A percentile compares a stretch with the other conserved stretches of the same genome.
Evolutionary conservation across 2,329 filamentous ascomycete species (phyloP).

Genomic region (Chalaropsis thielavioides): DNA sequence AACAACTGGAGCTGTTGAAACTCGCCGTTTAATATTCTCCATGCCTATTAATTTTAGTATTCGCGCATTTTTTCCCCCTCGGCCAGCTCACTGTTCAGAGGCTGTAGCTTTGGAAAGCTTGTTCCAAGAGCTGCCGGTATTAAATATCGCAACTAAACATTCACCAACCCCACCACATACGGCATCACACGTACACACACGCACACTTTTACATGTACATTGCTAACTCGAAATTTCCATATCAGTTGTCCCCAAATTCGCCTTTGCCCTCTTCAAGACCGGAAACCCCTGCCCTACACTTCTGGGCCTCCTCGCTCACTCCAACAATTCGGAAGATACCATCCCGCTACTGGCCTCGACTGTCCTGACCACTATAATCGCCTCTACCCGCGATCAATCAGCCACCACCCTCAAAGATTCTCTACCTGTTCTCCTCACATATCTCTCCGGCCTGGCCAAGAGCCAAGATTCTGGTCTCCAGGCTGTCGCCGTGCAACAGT

Average conservation of each 20-base stretch:
- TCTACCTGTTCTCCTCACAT: conserved; percentile 69
- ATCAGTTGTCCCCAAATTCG: conserved; percentile 64
- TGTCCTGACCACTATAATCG: conserved; percentile 68
- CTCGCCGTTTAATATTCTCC: background rate
- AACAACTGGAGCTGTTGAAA: conserved; percentile 6
- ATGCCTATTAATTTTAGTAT: background rate
- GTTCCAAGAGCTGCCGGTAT: background rate
- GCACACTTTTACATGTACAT: background rate
- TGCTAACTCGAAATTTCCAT: background rate
- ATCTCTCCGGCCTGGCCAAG: conserved; percentile 71
- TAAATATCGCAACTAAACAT: conserved; percentile 6
- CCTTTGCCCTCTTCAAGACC: conserved; percentile 60
- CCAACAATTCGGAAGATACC: conserved; percentile 58
- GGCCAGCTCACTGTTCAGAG: background rate
- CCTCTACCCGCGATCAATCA: conserved; percentile 47
- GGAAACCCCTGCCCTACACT: conserved; percentile 70
- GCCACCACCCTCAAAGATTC: conserved; percentile 57
- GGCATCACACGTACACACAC: background rate
- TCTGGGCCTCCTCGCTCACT: conserved; percentile 67
- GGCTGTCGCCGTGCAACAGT: conserved; percentile 87
- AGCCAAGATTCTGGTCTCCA: conserved; percentile 79
- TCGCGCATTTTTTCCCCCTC: background rate
- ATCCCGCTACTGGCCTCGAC: conserved; percentile 83
- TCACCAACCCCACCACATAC: background rate
- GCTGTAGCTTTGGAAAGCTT: background rate